Base-by-base conservation (phyloP, 306 rosid species). In the Cucurbita maxima region DNA sequence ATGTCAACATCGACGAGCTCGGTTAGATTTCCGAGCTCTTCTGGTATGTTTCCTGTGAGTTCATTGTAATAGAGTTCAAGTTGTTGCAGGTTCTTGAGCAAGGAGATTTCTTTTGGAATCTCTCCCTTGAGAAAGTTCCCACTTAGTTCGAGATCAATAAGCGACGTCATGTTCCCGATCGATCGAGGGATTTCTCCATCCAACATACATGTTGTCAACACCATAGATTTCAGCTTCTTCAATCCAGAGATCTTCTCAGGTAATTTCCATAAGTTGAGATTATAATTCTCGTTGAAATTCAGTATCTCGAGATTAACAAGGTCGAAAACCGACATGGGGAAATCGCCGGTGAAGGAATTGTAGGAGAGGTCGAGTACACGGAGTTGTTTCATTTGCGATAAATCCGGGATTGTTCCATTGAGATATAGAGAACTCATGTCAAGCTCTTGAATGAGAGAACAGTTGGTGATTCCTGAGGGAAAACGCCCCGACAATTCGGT, bases 11-110 rank as follows among this genome's bases (percentile, higher is more conserved):
- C 99, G 5, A 4, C 73, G 1, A 95, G 92, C 82, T 83, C 88
- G 1, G 90, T 83, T 55, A 95, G 83, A 79, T 95, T 89, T 47
- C 99, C 99, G 1, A 95, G 77, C 83, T 85, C 96, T 76, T 79
- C 87, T 0, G 99, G 99, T 36, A 95, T 86, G 53, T 76, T 80
- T 7, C 99, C 99, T 19, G 74, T 76, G 6, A 95, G 88, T 18
- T 53, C 80, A 81, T 94, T 94, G 69, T 95, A 95, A 88, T 95
- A 95, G 30, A 95, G 96, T 84, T 91, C 97, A 45, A 95, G 92
- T 41, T 58, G 81, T 50, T 74, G 79, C 82, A 95, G 64, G 67
- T 88, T 95, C 82, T 81, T 89, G 66, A 95, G 79, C 53, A 62
- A 71, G 8, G 97, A 94, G 15, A 95, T 81, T 83, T 91, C 90